Base-by-base conservation (phyloP, 148 eudicot species). In the Salicornia ramosissima region DNA sequence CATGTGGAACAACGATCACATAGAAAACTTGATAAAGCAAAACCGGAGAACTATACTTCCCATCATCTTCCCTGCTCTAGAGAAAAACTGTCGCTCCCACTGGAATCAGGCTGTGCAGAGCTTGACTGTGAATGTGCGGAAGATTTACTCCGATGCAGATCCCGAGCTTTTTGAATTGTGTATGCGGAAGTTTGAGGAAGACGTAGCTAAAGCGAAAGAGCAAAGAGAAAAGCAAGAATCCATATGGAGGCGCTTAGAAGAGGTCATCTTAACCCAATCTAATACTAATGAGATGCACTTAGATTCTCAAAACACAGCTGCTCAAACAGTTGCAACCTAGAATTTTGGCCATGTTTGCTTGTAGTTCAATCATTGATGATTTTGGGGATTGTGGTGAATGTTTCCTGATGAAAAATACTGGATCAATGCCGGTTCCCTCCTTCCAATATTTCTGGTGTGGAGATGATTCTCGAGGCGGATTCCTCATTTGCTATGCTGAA, bases 31-130 rank as follows among this genome's bases (percentile, higher is more conserved):
- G 68, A 82, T 82, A 15, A 82, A 71, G 71, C 82, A 82, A 76
- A 82, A 82, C 34, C 72, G 74, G 1, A 79, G 76, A 55, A 67
- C 75, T 49, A 79, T 82, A 60, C 78, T 82, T 25, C 85, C 85
- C 33, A 76, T 79, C 39, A 76, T 82, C 75, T 67, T 82, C 49
- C 78, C 82, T 22, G 82, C 78, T 16, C 57, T 82, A 31, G 85
- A 82, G 80, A 79, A 31, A 70, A 82, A 82, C 59, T 62, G 78
- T 42, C 68, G 74, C 12, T 53, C 71, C 64, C 85, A 82, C 68
- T 82, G 85, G 85, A 82, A 82, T 64, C 83, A 79, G 68, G 85
- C 79, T 24, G 85, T 82, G 30, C 80, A 73, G 56, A 82, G 71
- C 76, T 79, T 82, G 76, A 82, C 85, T 14, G 74, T 42, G 18